Conservation (phyloP, 805 yeast genomes). For the Starmera amethionina region DNA sequence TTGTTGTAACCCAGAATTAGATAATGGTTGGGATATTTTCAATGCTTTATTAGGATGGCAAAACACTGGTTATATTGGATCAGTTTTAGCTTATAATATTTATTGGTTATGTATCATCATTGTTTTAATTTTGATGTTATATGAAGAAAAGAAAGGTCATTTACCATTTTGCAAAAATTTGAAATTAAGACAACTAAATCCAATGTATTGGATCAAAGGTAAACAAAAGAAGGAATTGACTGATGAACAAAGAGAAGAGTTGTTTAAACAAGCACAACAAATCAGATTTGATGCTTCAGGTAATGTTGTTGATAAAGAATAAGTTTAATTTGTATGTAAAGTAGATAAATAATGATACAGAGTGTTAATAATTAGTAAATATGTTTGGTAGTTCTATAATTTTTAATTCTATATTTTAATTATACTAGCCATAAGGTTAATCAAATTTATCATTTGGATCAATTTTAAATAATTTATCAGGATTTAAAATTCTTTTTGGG, state of each 20-base stretch:
- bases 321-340: too few species aligned
- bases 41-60: conserved; percentile 96
- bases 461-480: conserved; percentile 60
- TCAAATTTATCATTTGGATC: conserved; percentile 30
- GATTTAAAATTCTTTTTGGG: conserved; percentile 59
- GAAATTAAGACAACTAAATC: conserved; percentile 47
- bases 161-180: conserved; percentile 54
- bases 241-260: conserved; percentile 38
- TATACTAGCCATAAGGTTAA: neutral
- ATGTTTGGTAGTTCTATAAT: neutral
- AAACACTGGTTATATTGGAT: conserved; percentile 90
- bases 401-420: neutral
- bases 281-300: conserved; percentile 28
- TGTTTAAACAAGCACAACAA: conserved; percentile 36
- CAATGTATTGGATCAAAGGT: conserved; percentile 61
- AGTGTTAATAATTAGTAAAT: neutral
- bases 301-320: conserved; percentile 8
- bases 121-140: conserved; percentile 52
- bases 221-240: conserved; percentile 53
- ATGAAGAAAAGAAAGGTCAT: conserved; percentile 78
- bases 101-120: conserved; percentile 73
- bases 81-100: conserved; percentile 77
- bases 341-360: neutral
- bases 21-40: conserved; percentile 95
- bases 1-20: conserved; percentile 90